These are phyloP conservation scores for Fraxinus sp. DNA, from an alignment of 305 asterid species.

Conservation along the genomic window DNA sequence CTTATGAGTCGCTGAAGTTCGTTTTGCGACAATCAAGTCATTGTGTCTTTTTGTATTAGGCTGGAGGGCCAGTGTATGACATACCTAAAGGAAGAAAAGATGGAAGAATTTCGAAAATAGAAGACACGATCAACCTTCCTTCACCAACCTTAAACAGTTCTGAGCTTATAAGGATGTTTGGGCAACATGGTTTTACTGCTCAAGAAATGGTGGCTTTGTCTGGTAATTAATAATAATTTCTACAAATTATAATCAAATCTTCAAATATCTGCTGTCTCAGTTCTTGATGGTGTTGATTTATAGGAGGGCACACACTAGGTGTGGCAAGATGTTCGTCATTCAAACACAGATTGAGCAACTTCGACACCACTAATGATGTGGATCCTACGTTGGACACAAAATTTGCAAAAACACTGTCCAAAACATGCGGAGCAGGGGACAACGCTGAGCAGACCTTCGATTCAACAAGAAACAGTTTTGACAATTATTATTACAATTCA, in stretches of 20 bases:
- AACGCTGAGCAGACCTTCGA: constrained; percentile 68
- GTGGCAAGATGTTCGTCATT: constrained; percentile 84
- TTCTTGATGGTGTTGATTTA: neutral
- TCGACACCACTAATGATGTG: constrained; percentile 55
- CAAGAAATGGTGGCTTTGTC: constrained; percentile 92
- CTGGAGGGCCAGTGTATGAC: constrained; percentile 81
- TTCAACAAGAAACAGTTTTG: constrained; percentile 50
- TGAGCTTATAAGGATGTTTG: constrained; percentile 63
- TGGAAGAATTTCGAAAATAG: constrained; percentile 70
- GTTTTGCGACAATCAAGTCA: neutral
- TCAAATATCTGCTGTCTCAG: neutral
- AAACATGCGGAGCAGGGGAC: constrained; percentile 69
- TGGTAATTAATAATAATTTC: constrained; percentile 33
- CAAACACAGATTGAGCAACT: constrained; percentile 62
- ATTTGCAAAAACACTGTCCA: constrained; percentile 52
- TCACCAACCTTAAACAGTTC: constrained; percentile 69
- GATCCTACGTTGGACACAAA: constrained; percentile 66
- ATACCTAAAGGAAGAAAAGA: constrained; percentile 84
- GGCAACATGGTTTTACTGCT: constrained; percentile 67
- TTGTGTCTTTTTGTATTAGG: constrained; percentile 29
- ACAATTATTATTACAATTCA: constrained; percentile 55
- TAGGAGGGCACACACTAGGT: constrained; percentile 87
- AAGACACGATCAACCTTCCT: constrained; percentile 78
- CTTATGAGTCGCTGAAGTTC: neutral
- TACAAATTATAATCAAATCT: neutral